phyloP scores from a whole-genome alignment of 2,329 filamentous ascomycete species.

The Zymoseptoria crescenta region DNA sequence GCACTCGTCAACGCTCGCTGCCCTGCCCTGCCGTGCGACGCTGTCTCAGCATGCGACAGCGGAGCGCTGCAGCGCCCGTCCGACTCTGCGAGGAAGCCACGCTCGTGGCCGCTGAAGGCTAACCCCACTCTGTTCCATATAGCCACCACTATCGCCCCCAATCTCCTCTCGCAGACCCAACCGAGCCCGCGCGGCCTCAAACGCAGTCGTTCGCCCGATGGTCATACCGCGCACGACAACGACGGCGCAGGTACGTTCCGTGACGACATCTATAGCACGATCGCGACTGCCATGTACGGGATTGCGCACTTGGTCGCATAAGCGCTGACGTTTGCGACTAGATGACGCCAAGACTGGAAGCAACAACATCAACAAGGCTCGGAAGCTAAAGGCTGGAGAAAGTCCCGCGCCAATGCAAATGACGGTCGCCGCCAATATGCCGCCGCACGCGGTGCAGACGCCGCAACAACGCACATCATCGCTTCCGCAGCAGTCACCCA shows the following conservation, averaged over 20 bases:
- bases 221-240: conserved; percentile 40
- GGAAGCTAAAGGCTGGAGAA: conserved; percentile 22
- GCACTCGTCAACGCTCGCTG: conserved; percentile 1
- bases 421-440: conserved; percentile 47
- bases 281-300: not conserved
- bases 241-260: conserved; percentile 60
- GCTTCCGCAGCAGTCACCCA: conserved; percentile 45
- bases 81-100: not conserved
- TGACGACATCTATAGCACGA: not conserved
- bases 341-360: conserved; percentile 34
- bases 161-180: conserved; percentile 31
- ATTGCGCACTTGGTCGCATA: not conserved
- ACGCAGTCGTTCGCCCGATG: conserved; percentile 68
- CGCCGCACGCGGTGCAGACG: conserved; percentile 41
- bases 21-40: conserved; percentile 12
- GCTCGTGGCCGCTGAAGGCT: conserved; percentile 27
- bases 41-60: conserved; percentile 10
- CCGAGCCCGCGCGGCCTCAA: conserved; percentile 63
- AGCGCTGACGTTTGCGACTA: conserved; percentile 25
- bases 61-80: not conserved
- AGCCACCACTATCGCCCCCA: conserved; percentile 41
- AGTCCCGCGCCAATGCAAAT: conserved; percentile 25
- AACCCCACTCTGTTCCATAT: conserved; percentile 21
- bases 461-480: conserved; percentile 47
- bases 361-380: conserved; percentile 48